phyloP scores from a whole-genome alignment of 1,139 yeast species.

The Ogataea hybrid region DNA sequence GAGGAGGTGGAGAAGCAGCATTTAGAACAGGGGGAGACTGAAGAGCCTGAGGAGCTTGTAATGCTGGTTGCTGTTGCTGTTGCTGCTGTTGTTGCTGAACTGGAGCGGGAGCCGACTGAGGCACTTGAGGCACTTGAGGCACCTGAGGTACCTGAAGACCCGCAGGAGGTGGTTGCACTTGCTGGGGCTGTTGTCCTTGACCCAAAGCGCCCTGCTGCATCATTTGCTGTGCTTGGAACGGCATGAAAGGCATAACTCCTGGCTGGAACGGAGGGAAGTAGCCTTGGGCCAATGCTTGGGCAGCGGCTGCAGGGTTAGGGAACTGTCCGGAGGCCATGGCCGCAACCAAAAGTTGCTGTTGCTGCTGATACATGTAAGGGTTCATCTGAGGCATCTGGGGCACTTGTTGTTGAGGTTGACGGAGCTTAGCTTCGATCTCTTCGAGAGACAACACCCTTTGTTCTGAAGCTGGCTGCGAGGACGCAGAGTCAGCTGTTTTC shows the following conservation, averaged over 20 bases:
- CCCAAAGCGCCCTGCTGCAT: conserved; percentile 20
- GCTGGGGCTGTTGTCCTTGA: conserved; percentile 20
- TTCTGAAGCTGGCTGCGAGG: conserved; percentile 31
- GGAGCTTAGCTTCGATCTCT: conserved; percentile 74
- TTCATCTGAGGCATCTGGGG: conserved; percentile 24
- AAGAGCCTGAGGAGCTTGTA: conserved; percentile 16
- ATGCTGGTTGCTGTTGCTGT: conserved; percentile 17
- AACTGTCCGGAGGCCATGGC: conserved; percentile 32
- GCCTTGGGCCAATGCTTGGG: conserved; percentile 32
- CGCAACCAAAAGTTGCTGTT: conserved; percentile 29
- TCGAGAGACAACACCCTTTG: conserved; percentile 62
- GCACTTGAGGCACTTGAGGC: conserved; percentile 21
- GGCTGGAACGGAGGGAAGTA: conserved; percentile 26
- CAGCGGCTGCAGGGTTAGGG: conserved; percentile 30
- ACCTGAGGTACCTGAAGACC: conserved; percentile 11
- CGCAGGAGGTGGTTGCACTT: conserved; percentile 18
- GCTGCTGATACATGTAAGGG: conserved; percentile 31
- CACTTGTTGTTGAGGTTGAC: conserved; percentile 19
- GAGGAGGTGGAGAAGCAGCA: background rate
- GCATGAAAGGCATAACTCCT: conserved; percentile 24
- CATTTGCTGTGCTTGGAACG: conserved; percentile 14
- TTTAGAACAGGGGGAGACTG: background rate
- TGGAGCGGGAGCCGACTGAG: conserved; percentile 5
- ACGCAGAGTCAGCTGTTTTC: conserved; percentile 23
- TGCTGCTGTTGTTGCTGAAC: conserved; percentile 1